Percentiles rank a stretch among this genome's conserved stretches.
Evolutionary conservation across 164 flowering plant genomes (phyloP).

Genomic region (Chimonanthus praecox): DNA sequence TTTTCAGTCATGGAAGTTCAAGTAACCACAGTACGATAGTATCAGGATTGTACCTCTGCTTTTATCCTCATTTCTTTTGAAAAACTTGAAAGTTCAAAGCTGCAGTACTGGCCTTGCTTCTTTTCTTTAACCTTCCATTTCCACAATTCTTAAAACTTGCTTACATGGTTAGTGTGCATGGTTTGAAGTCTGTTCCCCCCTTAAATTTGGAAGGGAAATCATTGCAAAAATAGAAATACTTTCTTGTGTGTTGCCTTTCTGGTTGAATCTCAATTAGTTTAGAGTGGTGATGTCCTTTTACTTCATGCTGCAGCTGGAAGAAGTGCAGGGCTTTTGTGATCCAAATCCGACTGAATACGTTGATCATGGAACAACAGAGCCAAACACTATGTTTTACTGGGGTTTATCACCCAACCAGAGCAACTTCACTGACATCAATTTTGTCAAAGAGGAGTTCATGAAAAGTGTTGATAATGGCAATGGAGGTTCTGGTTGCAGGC

Average conservation of each 20-base stretch:
- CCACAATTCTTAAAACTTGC: too few species aligned
- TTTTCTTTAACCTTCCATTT: too few species aligned
- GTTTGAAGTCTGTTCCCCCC: too few species aligned
- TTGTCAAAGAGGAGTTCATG: conserved; percentile 34
- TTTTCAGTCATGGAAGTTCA: not conserved
- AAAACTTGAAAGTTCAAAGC: not conserved
- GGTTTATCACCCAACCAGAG: conserved; percentile 33
- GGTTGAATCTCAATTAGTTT: too few species aligned
- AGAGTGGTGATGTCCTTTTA: not conserved
- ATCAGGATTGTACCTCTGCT: too few species aligned
- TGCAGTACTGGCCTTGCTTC: too few species aligned
- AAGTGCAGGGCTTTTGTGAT: conserved; percentile 39
- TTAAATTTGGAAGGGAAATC: too few species aligned
- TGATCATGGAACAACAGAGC: conserved; percentile 24
- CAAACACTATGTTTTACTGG: conserved; percentile 54
- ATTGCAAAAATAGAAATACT: too few species aligned
- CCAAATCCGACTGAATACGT: conserved; percentile 51
- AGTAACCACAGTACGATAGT: not conserved
- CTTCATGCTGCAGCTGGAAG: conserved; percentile 42
- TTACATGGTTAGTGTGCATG: too few species aligned
- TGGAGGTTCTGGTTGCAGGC: conserved; percentile 29
- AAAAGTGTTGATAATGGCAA: conserved; percentile 24
- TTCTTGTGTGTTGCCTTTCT: too few species aligned
- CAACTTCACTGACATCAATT: conserved; percentile 16
- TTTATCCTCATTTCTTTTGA: not conserved